A percentile compares a stretch with the other conserved stretches of the same genome.
Evolutionary conservation across 2,329 filamentous ascomycete genomes (phyloP).

Genomic region (Pseudogymnoascus sp.): DNA sequence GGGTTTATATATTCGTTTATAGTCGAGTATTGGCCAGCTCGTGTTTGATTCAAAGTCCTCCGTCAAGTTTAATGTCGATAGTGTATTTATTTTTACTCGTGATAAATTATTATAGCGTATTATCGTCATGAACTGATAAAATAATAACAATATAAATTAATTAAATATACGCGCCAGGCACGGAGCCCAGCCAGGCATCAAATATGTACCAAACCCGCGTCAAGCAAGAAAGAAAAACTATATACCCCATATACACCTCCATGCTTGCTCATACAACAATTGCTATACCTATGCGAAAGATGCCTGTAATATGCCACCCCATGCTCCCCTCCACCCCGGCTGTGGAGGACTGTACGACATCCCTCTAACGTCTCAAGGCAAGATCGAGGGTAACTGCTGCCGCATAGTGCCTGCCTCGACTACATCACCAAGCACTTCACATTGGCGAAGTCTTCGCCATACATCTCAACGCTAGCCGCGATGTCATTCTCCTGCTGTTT

Average conservation of each 20-base stretch:
- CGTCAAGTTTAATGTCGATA: neutral
- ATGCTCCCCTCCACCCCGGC: neutral
- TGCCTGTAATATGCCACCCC: neutral
- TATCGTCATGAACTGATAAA: neutral
- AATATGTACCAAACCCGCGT: neutral
- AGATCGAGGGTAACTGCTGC: neutral
- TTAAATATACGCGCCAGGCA: neutral
- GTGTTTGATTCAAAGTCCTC: neutral
- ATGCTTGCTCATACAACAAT: neutral
- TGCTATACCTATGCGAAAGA: neutral
- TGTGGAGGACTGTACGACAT: neutral
- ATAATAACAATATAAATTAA: neutral
- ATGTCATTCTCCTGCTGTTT: slow-evolving; percentile 67
- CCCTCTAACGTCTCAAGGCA: neutral
- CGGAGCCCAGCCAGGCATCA: neutral
- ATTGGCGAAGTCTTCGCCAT: slow-evolving; percentile 57
- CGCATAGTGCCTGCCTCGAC: neutral
- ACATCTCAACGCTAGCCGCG: slow-evolving; percentile 66
- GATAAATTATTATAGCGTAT: neutral
- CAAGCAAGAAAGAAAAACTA: neutral
- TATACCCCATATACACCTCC: slow-evolving; percentile 3
- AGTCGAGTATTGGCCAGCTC: neutral
- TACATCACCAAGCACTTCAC: slow-evolving; percentile 56
- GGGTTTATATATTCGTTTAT: neutral
- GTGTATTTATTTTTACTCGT: neutral